Evolutionary conservation across 2,329 filamentous ascomycete genomes (phyloP), one percentile per base, ranked within the genome.

Genomic region (Thelonectria blattea): DNA sequence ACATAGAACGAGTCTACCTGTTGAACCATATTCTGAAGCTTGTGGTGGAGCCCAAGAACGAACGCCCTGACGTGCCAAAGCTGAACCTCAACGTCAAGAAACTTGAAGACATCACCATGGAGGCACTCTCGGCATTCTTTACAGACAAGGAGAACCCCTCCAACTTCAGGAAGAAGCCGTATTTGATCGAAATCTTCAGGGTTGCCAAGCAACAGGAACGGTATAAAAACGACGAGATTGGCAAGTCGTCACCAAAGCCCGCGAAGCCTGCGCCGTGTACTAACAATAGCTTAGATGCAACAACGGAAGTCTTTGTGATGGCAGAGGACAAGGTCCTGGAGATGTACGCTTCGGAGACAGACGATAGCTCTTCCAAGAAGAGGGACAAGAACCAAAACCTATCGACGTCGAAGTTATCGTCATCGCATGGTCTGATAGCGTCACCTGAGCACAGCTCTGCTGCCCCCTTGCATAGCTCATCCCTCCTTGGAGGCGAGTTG

Each of bases 21-120:
- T 75, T 89, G 3, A 81, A 81, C 47, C 86, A 89, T 62, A 88
- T 89, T 43, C 71, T 89, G n/a, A 77, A 80, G 24, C 77, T 89
- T 74, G 76, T 88, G 2, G 75, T 85, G 10, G 76, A 83, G 60
- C 84, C 85, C 2, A 76, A 74, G 37, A 68, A 77, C 0, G 78
- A 86, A 60, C 83, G 85, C 53, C 72, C 72, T 0, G 80, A 83
- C 18, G 80, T 88, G 12, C 79, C 80, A 63, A 85, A 84, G 64
- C 75, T 85, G 9, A 76, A 78, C 30, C 74, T 89, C 7, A 82
- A 79, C 52, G 79, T 87, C 17, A 76, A 76, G 54, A 86, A 85
- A 66, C 74, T 89, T 3, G 84, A 89, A 62, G 82, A 85, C 27
- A 79, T 82, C 2, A 88, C 86, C 0, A 81, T 78, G 51, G 86